phyloP scores from a whole-genome alignment of 306 rosid species.

The Begonia masoniana region DNA sequence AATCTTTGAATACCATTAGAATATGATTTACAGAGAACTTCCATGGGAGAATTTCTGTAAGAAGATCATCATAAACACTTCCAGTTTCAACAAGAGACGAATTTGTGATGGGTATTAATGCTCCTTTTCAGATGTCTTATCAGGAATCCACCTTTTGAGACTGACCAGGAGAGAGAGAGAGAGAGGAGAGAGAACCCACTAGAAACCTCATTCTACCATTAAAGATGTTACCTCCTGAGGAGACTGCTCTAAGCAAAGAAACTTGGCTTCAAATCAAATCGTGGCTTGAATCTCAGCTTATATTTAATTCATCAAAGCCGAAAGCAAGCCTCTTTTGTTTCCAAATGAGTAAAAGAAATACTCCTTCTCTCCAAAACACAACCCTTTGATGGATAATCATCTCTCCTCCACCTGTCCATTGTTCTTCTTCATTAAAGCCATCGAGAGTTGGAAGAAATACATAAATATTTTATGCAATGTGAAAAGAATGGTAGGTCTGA shows the following conservation, averaged over 20 bases:
- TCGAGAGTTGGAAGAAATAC: neutral
- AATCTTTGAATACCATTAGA: slow-evolving; percentile 1
- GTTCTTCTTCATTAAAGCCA: too few species aligned
- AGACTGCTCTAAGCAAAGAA: slow-evolving; percentile 23
- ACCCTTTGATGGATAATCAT: too few species aligned
- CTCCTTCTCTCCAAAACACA: too few species aligned
- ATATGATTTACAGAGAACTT: neutral
- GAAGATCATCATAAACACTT: neutral
- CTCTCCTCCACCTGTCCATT: too few species aligned
- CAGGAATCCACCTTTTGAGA: slow-evolving; percentile 10
- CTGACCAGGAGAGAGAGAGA: neutral
- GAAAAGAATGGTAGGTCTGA: too few species aligned
- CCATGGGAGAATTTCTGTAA: neutral
- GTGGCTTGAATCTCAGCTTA: too few species aligned
- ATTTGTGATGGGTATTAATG: slow-evolving; percentile 5
- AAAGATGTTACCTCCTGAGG: slow-evolving; percentile 10
- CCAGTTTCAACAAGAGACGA: neutral
- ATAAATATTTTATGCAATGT: neutral
- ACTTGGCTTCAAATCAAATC: neutral
- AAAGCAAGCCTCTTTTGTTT: too few species aligned
- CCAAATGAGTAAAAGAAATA: too few species aligned
- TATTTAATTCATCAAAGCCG: too few species aligned
- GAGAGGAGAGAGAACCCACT: slow-evolving; percentile 17
- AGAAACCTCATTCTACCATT: slow-evolving; percentile 11
- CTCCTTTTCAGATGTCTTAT: slow-evolving; percentile 25